phyloP scores from a whole-genome alignment of 768 basidiomycete species.

The Mycena amicta region DNA sequence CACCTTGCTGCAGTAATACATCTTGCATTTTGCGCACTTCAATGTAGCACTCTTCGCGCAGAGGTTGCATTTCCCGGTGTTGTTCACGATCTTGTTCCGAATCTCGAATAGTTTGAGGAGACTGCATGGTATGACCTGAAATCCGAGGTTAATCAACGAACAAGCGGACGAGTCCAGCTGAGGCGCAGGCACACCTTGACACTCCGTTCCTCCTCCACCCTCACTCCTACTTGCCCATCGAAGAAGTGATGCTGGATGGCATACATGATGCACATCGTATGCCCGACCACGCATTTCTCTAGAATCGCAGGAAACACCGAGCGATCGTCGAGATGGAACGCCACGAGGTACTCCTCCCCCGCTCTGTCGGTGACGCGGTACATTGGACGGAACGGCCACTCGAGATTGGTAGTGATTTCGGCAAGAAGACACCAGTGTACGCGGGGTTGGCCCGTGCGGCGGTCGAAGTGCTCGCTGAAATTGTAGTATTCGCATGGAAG shows the following conservation, averaged over 20 bases:
- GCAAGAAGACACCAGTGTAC: slow-evolving; percentile 37
- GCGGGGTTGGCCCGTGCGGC: slow-evolving; percentile 13
- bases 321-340: slow-evolving; percentile 26
- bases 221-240: slow-evolving; percentile 32
- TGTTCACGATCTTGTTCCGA: slow-evolving; percentile 12
- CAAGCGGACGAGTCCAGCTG: no score
- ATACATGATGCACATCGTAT: slow-evolving; percentile 34
- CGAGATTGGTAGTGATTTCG: slow-evolving; percentile 27
- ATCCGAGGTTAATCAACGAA: no score
- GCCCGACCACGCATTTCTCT: slow-evolving; percentile 19
- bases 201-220: slow-evolving; percentile 26
- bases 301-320: slow-evolving; percentile 6
- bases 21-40: slow-evolving; percentile 10
- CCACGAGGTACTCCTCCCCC: slow-evolving; percentile 24
- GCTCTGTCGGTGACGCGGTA: slow-evolving; percentile 29
- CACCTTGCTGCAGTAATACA: slow-evolving; percentile 31
- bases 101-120: slow-evolving; percentile 23
- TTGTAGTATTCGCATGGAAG: slow-evolving; percentile 26
- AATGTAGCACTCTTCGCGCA: slow-evolving; percentile 4
- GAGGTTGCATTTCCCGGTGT: slow-evolving; percentile 1
- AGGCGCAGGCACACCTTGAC: slow-evolving; percentile 33
- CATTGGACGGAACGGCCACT: slow-evolving; percentile 24
- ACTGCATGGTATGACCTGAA: slow-evolving; percentile 27
- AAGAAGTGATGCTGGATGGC: slow-evolving; percentile 28
- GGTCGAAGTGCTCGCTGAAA: slow-evolving; percentile 6